Percentiles rank a stretch among this genome's conserved stretches.
Conservation (phyloP, 495 filamentous ascomycete genomes). For the Lasiosphaeria hispida region DNA sequence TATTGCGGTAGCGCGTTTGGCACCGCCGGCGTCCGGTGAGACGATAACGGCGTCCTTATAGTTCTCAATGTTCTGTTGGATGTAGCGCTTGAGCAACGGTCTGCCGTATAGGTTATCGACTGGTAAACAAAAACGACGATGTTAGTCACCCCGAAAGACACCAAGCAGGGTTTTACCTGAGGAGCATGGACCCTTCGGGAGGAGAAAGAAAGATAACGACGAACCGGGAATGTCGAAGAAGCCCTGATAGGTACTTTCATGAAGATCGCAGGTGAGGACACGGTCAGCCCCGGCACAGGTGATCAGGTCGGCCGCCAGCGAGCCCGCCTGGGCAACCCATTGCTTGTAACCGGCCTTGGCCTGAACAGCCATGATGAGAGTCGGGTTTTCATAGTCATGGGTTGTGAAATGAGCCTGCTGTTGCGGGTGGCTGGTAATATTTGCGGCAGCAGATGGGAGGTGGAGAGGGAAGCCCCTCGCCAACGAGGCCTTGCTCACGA, state of each 20-base stretch:
- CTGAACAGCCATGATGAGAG: constrained; percentile 57
- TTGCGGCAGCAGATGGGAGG: background rate
- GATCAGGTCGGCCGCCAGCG: constrained; percentile 86
- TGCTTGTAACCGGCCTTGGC: constrained; percentile 89
- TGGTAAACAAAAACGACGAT: background rate
- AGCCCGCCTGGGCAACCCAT: constrained; percentile 96
- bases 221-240: constrained; percentile 86
- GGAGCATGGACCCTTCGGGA: background rate
- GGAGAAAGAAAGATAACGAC: background rate
- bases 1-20: constrained; percentile 95
- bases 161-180: background rate
- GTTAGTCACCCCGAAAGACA: background rate
- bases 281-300: constrained; percentile 96
- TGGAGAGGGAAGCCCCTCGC: too few relatives aligned
- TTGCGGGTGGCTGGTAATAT: background rate
- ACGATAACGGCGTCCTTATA: constrained; percentile 89
- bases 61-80: constrained; percentile 81
- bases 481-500: constrained; percentile 46
- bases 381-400: constrained; percentile 58
- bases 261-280: constrained; percentile 93
- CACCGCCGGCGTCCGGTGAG: constrained; percentile 95
- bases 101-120: constrained; percentile 95
- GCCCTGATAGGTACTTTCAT: constrained; percentile 72
- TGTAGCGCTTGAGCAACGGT: constrained; percentile 85
- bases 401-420: constrained; percentile 39